Conservation (phyloP, 2,329 filamentous ascomycete species). For the Dothistroma septosporum region DNA sequence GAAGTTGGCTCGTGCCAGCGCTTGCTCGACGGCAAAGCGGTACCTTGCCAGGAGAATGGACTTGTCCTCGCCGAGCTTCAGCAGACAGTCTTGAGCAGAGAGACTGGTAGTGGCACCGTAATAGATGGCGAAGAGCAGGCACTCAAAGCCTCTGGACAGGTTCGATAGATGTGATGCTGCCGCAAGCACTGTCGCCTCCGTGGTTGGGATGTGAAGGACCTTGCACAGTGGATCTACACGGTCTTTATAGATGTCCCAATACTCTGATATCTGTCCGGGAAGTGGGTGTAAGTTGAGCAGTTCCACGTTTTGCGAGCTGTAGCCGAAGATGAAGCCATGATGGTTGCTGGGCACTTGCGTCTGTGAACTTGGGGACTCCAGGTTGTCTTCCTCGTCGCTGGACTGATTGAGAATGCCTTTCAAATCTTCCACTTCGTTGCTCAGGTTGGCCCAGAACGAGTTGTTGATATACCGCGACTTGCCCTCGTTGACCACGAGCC, state of each 20-base stretch:
- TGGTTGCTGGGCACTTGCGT: slow-evolving; percentile 48
- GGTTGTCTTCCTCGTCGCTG: slow-evolving; percentile 57
- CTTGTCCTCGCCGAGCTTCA: slow-evolving; percentile 51
- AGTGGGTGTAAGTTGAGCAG: slow-evolving; percentile 61
- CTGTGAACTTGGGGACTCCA: slow-evolving; percentile 32
- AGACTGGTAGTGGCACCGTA: slow-evolving; percentile 55
- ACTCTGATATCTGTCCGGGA: slow-evolving; percentile 60
- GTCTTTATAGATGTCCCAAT: slow-evolving; percentile 68
- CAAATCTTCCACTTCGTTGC: slow-evolving; percentile 66
- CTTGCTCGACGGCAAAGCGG: slow-evolving; percentile 61
- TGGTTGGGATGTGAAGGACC: slow-evolving; percentile 65
- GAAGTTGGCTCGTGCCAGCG: slow-evolving; percentile 59
- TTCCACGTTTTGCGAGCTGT: slow-evolving; percentile 66
- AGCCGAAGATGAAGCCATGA: slow-evolving; percentile 69
- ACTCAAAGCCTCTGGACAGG: slow-evolving; percentile 56
- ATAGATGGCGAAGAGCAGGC: slow-evolving; percentile 60
- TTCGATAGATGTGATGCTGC: slow-evolving; percentile 57
- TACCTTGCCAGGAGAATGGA: slow-evolving; percentile 50
- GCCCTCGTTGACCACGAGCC: slow-evolving; percentile 67
- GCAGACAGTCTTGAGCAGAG: slow-evolving; percentile 44
- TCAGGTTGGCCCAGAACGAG: slow-evolving; percentile 64
- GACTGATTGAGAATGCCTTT: slow-evolving; percentile 60
- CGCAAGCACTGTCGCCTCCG: slow-evolving; percentile 59
- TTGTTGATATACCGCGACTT: slow-evolving; percentile 70
- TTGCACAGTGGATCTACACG: slow-evolving; percentile 72